Conservation (phyloP, 345 rosid species). For the Citrus trifoliata region DNA sequence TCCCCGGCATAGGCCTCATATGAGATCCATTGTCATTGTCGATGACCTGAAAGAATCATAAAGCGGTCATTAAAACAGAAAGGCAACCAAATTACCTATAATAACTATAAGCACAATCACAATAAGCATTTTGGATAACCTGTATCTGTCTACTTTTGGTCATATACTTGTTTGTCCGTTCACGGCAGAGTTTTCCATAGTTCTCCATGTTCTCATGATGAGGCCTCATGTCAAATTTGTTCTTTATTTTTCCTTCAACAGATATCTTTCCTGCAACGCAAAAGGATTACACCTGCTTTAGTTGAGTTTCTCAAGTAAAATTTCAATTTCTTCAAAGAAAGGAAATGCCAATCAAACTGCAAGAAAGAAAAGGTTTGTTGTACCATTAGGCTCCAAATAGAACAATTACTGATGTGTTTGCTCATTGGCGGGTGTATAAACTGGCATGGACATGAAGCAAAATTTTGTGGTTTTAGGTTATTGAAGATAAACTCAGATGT, state of each 20-base stretch:
- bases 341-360: neutral
- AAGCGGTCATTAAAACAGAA: neutral
- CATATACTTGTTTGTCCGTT: constrained; percentile 69
- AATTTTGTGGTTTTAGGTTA: neutral
- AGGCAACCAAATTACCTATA: neutral
- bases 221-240: constrained; percentile 90
- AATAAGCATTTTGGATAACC: constrained; percentile 31
- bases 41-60: constrained; percentile 56
- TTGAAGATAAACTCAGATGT: neutral
- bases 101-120: neutral
- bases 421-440: neutral
- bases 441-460: neutral
- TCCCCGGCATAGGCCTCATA: constrained; percentile 80
- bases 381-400: neutral
- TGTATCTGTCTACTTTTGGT: constrained; percentile 71
- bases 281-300: neutral
- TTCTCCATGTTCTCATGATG: constrained; percentile 66
- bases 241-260: constrained; percentile 72
- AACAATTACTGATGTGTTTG: neutral
- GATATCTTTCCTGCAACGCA: constrained; percentile 47
- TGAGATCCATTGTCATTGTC: constrained; percentile 70
- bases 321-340: neutral
- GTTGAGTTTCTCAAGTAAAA: neutral
- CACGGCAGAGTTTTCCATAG: constrained; percentile 80
- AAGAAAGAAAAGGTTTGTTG: neutral